Evolutionary conservation across 2,329 filamentous ascomycete genomes (phyloP).

Genomic region (Aureobasidium sp.): DNA sequence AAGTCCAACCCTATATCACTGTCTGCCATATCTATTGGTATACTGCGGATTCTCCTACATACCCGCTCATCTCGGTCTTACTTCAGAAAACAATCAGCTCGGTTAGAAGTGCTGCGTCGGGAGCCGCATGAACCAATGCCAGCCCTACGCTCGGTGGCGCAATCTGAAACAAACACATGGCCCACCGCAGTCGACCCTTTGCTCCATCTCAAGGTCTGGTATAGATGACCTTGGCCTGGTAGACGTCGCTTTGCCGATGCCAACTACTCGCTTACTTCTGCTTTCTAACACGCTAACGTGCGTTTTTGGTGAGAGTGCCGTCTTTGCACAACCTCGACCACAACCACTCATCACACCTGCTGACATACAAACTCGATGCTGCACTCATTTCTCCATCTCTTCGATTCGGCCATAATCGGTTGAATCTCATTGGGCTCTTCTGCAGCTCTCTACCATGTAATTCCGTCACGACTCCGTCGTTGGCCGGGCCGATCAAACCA

Average conservation of each 20-base stretch:
- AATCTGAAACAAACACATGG: constrained; percentile 11
- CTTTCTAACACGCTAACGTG: background rate
- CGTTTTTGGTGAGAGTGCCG: background rate
- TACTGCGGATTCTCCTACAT: background rate
- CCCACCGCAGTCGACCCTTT: background rate
- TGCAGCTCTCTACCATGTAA: background rate
- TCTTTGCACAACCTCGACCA: background rate
- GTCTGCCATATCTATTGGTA: background rate
- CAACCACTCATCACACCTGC: background rate
- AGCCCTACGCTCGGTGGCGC: constrained; percentile 10
- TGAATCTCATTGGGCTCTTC: background rate
- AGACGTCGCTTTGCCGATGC: background rate
- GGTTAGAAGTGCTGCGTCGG: background rate
- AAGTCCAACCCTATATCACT: background rate
- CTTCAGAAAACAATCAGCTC: background rate
- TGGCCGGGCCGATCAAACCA: constrained; percentile 2
- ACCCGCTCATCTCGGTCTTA: background rate
- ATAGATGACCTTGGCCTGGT: background rate
- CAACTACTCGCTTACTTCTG: constrained; percentile 1
- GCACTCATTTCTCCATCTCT: background rate
- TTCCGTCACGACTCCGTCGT: background rate
- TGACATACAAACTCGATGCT: background rate
- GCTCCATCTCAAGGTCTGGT: constrained; percentile 4
- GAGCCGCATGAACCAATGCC: background rate
- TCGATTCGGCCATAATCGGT: background rate